Conservation (phyloP, 495 filamentous ascomycete species). For the Neurospora pannonica region DNA sequence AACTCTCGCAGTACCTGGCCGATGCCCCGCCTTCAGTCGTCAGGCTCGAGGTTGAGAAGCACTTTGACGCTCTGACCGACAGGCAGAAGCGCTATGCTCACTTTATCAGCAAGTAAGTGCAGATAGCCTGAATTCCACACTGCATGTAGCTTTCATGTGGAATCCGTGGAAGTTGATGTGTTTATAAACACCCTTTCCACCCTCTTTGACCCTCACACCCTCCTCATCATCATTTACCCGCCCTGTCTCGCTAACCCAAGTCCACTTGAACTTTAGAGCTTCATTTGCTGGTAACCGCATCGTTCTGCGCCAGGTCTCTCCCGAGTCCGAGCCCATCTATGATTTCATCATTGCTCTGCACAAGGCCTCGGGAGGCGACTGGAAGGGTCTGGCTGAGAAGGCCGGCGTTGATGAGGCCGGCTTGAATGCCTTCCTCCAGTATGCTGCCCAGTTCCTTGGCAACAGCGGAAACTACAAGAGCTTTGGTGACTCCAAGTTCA, state of each 20-base stretch:
- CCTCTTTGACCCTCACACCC: not conserved
- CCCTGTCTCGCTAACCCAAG: slow-evolving; percentile 1
- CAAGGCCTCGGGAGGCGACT: slow-evolving; percentile 65
- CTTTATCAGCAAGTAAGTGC: slow-evolving; percentile 68
- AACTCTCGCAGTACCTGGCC: slow-evolving; percentile 66
- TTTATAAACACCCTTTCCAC: not conserved
- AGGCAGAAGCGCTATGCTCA: slow-evolving; percentile 85
- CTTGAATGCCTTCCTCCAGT: slow-evolving; percentile 70
- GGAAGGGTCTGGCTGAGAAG: slow-evolving; percentile 58
- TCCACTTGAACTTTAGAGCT: slow-evolving; percentile 45
- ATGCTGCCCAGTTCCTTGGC: slow-evolving; percentile 79
- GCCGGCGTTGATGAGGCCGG: slow-evolving; percentile 62
- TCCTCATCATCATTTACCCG: not conserved
- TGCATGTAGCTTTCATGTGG: not conserved
- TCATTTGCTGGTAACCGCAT: slow-evolving; percentile 78
- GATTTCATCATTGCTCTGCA: slow-evolving; percentile 82
- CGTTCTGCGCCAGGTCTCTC: slow-evolving; percentile 78
- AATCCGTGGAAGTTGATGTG: not conserved
- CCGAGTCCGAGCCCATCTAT: slow-evolving; percentile 83
- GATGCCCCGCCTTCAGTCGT: slow-evolving; percentile 86
- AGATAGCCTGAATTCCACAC: not conserved
- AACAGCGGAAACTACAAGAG: slow-evolving; percentile 94
- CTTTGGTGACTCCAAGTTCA: slow-evolving; percentile 91
- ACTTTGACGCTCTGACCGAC: slow-evolving; percentile 75
- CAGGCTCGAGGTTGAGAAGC: slow-evolving; percentile 73